phyloP scores from a whole-genome alignment of 31 red algal genomes.

The Porphyra umbilicalis region DNA sequence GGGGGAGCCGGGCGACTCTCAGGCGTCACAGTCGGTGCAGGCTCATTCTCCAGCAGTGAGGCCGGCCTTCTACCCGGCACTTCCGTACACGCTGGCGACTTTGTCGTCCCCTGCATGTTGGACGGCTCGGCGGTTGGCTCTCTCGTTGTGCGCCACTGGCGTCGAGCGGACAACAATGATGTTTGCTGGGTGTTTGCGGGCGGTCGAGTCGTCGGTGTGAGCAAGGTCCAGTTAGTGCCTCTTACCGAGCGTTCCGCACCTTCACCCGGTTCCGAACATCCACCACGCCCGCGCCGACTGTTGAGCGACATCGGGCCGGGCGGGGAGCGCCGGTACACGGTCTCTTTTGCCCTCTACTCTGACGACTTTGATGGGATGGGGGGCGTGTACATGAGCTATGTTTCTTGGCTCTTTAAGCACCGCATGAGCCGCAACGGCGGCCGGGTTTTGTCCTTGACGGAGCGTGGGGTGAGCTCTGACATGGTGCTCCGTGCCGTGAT shows the following conservation, averaged over 20 bases:
- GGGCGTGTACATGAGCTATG: neutral
- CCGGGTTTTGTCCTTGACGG: neutral
- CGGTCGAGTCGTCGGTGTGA: no score
- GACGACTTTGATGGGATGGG: neutral
- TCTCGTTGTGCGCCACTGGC: no score
- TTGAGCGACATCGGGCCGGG: neutral
- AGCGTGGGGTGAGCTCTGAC: neutral
- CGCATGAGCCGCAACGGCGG: neutral
- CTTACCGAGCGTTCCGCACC: no score
- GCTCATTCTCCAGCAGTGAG: neutral
- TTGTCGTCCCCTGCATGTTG: neutral
- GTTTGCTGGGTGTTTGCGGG: no score
- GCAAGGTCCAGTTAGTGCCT: no score
- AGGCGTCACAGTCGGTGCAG: neutral
- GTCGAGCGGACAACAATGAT: no score
- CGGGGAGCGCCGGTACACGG: neutral
- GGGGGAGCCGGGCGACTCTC: neutral
- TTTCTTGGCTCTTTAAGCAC: neutral
- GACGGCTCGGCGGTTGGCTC: no score
- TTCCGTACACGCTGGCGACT: neutral
- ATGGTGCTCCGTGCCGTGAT: neutral
- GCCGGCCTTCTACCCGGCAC: neutral
- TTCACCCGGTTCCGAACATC: no score
- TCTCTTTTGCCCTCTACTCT: neutral
- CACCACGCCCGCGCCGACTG: no score